phyloP scores from a whole-genome alignment of 1,284 basidiomycete genomes.

The Ustilago hordei region DNA sequence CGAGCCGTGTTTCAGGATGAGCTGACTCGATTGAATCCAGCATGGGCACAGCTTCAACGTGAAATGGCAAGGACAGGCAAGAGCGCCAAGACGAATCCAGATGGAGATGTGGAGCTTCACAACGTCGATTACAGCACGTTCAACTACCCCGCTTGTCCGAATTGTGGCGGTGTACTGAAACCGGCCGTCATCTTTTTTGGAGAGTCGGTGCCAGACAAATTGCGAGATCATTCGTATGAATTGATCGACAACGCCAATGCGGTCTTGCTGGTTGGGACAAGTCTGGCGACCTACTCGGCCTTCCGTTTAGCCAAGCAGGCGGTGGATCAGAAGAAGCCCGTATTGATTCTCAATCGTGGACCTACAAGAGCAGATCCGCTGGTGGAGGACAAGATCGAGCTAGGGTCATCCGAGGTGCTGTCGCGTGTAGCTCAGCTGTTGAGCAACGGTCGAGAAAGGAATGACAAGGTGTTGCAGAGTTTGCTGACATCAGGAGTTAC shows the following conservation, averaged over 20 bases:
- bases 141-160: slow-evolving; percentile 63
- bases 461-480: slow-evolving; percentile 48
- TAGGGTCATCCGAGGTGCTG: slow-evolving; percentile 63
- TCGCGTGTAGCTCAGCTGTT: slow-evolving; percentile 30
- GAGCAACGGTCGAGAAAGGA: slow-evolving; percentile 35
- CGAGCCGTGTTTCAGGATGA: slow-evolving; percentile 64
- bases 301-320: slow-evolving; percentile 64
- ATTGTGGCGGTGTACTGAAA: slow-evolving; percentile 68
- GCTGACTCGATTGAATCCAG: slow-evolving; percentile 62
- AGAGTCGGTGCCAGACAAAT: slow-evolving; percentile 60
- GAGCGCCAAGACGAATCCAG: slow-evolving; percentile 66
- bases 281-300: slow-evolving; percentile 68
- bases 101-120: slow-evolving; percentile 67
- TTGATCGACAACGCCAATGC: slow-evolving; percentile 53
- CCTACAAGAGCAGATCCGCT: slow-evolving; percentile 64
- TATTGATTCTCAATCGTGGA: slow-evolving; percentile 66
- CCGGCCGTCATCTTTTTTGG: slow-evolving; percentile 68
- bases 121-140: slow-evolving; percentile 67
- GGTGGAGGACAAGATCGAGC: slow-evolving; percentile 57
- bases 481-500: slow-evolving; percentile 50
- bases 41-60: slow-evolving; percentile 60
- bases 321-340: slow-evolving; percentile 50
- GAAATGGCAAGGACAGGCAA: slow-evolving; percentile 54
- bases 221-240: slow-evolving; percentile 50
- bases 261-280: slow-evolving; percentile 64